Percentiles rank a stretch among this genome's conserved stretches.
Conservation (phyloP, 2,329 filamentous ascomycete species). For the Pestalotiopsis sp. region DNA sequence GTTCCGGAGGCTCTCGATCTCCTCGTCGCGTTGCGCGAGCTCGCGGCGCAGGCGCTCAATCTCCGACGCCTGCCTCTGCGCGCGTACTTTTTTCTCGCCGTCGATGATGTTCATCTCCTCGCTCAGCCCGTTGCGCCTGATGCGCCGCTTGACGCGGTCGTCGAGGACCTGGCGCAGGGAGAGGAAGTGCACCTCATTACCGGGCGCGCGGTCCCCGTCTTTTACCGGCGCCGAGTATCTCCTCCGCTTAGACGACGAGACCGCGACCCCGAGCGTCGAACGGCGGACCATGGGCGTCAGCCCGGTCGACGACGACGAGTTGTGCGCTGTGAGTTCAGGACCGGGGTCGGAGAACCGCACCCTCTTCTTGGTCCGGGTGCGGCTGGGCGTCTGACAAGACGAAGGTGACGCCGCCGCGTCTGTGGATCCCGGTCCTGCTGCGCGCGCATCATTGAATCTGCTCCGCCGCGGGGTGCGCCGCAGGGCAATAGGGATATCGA, state of each 20-base stretch:
- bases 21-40: slow-evolving; percentile 52
- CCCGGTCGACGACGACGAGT: slow-evolving; percentile 45
- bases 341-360: slow-evolving; percentile 65
- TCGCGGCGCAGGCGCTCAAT: slow-evolving; percentile 51
- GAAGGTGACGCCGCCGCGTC: background rate
- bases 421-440: slow-evolving; percentile 12
- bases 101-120: slow-evolving; percentile 60
- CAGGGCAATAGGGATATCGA: slow-evolving; percentile 56
- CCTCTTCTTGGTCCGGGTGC: slow-evolving; percentile 43
- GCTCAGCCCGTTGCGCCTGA: slow-evolving; percentile 58
- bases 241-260: slow-evolving; percentile 39
- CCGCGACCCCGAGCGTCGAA: slow-evolving; percentile 43
- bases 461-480: slow-evolving; percentile 54
- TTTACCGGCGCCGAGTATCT: slow-evolving; percentile 48
- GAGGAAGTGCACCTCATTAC: slow-evolving; percentile 45
- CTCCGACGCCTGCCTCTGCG: slow-evolving; percentile 45
- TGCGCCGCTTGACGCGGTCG: slow-evolving; percentile 59
- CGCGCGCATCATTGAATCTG: slow-evolving; percentile 18
- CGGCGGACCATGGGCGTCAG: slow-evolving; percentile 62
- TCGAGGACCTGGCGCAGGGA: slow-evolving; percentile 28
- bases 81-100: slow-evolving; percentile 45
- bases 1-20: slow-evolving; percentile 56
- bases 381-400: slow-evolving; percentile 31
- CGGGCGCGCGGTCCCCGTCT: too few relatives aligned
- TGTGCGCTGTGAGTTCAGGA: slow-evolving; percentile 30